A percentile compares a stretch with the other conserved stretches of the same genome.
phyloP scores from a whole-genome alignment of 495 filamentous ascomycete species.

The Schizothecium vesticola region DNA sequence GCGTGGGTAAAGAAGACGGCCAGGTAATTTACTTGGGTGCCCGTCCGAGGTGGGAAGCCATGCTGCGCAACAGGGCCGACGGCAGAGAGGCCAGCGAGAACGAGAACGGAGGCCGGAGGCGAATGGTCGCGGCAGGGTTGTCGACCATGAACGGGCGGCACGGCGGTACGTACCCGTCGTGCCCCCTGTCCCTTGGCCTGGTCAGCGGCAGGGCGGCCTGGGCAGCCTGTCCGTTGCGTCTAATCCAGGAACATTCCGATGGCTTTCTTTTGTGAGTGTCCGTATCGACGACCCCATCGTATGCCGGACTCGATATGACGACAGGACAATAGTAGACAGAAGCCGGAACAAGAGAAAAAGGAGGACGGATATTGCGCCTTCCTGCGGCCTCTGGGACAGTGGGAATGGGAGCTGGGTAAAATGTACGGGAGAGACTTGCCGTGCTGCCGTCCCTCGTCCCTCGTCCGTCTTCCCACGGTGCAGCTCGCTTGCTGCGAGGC shows the following conservation, averaged over 20 bases:
- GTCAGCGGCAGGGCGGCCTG: slow-evolving; percentile 12
- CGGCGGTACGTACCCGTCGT: slow-evolving; percentile 15
- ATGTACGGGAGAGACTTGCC: slow-evolving; percentile 14
- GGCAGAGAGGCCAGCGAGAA: background rate
- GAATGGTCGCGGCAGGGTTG: background rate
- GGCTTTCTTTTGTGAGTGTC: background rate
- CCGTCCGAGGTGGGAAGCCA: background rate
- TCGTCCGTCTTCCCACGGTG: background rate
- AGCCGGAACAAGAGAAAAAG: background rate
- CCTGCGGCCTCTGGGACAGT: slow-evolving; percentile 1
- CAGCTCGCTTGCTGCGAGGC: slow-evolving; percentile 4
- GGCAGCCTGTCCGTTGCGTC: slow-evolving; percentile 2
- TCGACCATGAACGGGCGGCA: slow-evolving; percentile 22
- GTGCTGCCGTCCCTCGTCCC: slow-evolving; percentile 5
- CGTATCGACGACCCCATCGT: slow-evolving; percentile 15
- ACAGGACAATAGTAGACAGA: slow-evolving; percentile 1
- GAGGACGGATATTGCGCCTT: slow-evolving; percentile 18
- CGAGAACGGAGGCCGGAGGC: slow-evolving; percentile 1
- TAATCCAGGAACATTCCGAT: background rate
- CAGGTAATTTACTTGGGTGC: slow-evolving; percentile 4
- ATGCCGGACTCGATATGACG: background rate
- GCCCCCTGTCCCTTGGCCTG: background rate
- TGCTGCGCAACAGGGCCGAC: background rate
- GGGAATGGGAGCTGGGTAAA: slow-evolving; percentile 8
- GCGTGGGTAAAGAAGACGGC: slow-evolving; percentile 12